Evolutionary conservation across 495 filamentous ascomycete genomes (phyloP), one percentile per base, ranked within the genome.

Genomic region (Xylaria cubensis): DNA sequence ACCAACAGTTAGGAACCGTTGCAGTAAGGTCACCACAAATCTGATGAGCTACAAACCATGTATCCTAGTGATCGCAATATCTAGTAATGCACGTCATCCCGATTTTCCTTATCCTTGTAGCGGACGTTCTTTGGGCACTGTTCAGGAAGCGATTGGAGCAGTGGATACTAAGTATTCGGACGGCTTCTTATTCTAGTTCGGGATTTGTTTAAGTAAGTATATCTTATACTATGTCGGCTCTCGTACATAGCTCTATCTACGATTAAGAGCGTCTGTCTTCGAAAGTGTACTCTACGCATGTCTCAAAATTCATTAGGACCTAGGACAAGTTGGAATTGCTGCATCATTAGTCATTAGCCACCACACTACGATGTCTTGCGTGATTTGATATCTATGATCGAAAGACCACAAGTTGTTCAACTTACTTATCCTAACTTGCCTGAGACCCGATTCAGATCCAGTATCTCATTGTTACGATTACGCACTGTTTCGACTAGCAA

Each of bases 31-130:
- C 42, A 46, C 41, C 21, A 48, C 39, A 32, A 63, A 63, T 26
- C 59, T 42, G 36, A 42, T 42, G 59, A 42, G 39, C 19, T 63
- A n/a, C 36, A 41, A 39, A 24, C 10, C 39, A 42, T 8, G 34
- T 19, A 42, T 6, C 59, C 3, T 24, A 26, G 39, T 42, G 50
- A 26, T 39, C 36, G 10, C 19, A 64, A 1, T 9, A 24, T 66
- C 26, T 46, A 55, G 48, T 32, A 41, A 67, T 67, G 65, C 65
- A 67, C 65, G 51, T 67, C 50, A 67, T 67, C 34, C 26, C 42
- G 34, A 21, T 42, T 8, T 58, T 32, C 50, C 9, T 42, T 3
- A 32, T 26, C 10, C 48, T 34, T 56, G 29, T n/a, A 19, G n/a
- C 19, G n/a, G 42, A 29, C 32, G 39, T 55, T 12, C 26, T 67